Evolutionary conservation across 345 rosid species (phyloP).

Genomic region (Bruguiera sexangula): DNA sequence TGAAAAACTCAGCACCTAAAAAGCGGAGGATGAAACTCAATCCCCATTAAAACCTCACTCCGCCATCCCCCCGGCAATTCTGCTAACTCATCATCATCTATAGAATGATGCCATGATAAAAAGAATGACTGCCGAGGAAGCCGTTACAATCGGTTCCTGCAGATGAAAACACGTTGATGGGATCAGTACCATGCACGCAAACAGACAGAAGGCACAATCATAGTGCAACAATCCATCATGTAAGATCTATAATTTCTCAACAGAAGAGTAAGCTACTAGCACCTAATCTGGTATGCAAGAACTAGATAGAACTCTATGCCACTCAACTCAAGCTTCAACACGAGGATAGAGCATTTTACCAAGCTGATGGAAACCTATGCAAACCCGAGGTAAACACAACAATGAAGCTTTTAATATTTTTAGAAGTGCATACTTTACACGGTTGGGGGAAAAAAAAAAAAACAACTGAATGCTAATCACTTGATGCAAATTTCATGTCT

Average conservation of each 20-base stretch:
- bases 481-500: background rate
- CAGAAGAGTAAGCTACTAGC: background rate
- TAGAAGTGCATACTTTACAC: background rate
- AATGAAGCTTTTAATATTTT: background rate
- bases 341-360: background rate
- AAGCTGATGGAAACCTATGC: background rate
- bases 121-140: slow-evolving; percentile 20
- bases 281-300: too few species aligned
- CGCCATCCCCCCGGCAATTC: background rate
- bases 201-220: background rate
- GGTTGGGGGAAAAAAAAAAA: background rate
- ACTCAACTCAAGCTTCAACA: too few species aligned
- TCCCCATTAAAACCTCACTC: background rate
- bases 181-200: too few species aligned
- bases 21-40: background rate
- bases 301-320: too few species aligned
- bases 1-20: background rate
- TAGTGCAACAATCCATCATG: background rate
- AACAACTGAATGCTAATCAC: background rate
- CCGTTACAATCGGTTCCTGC: slow-evolving; percentile 31
- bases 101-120: slow-evolving; percentile 25
- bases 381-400: background rate
- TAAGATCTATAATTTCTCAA: background rate
- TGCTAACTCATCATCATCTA: slow-evolving; percentile 1
- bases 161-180: background rate